Base-by-base conservation (phyloP, 108 stramenopile genomes). In the Nitzschia palea region DNA sequence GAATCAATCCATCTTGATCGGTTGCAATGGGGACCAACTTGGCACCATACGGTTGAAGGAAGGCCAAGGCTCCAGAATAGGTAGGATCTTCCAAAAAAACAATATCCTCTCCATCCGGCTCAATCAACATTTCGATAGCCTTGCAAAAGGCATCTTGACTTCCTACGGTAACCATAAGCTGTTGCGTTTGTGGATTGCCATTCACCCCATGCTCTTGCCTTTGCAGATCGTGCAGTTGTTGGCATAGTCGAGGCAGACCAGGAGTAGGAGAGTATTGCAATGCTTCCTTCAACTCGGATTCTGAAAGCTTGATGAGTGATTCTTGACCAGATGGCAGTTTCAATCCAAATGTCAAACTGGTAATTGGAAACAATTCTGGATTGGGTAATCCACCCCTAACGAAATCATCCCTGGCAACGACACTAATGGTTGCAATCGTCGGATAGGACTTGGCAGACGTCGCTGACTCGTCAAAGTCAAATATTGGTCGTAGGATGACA, bases 41-140 rank as follows among this genome's bases (percentile, higher is more conserved):
- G 47, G 47, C 47, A 10, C 47, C 47, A 18, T 48, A 20, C 4
- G 47, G 47, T 20, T 48, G 47, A 5, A 48, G 47, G 22, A 48
- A 48, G 17, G 47, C 15, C 17, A 48, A 20, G 4, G 47, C 47
- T 8, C 47, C 47, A 8, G 47, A 48, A 20, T 48, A 48, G 47
- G 47, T 48, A 18, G 47, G 47, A 10, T 12, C 22, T 48, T 48
- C 47, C 18, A 48, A 48, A 48, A 48, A 48, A 4, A 48, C 47
- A 20, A 48, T 20, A 20, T 48, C 47, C 15, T 48, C n/a, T 18
- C 47, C 18, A 18, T 48, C n/a, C n/a, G 47, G 47, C 18, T 48
- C 47, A 18, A 48, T 48, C 47, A 48, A 48, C 47, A 48, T 48
- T 48, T 48, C 47, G 22, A 48, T 48, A 20, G 47, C 47, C n/a